Base-by-base conservation (phyloP, 2,329 filamentous ascomycete species). In the Xylaria digitata region DNA sequence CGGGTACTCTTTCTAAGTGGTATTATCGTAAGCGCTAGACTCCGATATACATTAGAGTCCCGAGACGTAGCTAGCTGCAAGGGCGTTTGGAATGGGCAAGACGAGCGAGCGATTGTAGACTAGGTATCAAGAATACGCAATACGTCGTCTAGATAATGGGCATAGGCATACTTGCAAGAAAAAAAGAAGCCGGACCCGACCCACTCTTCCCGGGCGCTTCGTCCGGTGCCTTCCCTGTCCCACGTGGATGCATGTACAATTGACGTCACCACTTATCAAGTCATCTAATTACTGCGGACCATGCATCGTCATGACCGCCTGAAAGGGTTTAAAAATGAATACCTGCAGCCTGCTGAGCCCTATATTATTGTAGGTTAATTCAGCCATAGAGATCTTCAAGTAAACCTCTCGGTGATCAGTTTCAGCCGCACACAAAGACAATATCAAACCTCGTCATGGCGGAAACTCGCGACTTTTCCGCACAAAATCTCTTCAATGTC, bases 401-500 rank as follows among this genome's bases (percentile, higher is more conserved):
- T 6, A 9, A 45, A 54, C 19, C 17, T 56, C n/a, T 6, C 4
- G 13, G 26, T 34, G 26, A 40, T 30, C 15, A 5, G n/a, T 53
- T 40, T 58, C 9, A 43, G 23, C 9, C 3, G 26, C 9, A 55
- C 15, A 30, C n/a, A 55, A 3, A 23, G 19, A 54, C 48, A 60
- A 48, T n/a, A 37, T 43, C 50, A 62, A 48, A n/a, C 13, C 13
- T 37, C 46, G 67, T 23, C 17, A 80, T 79, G 76, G 75, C 78
- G 19, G 76, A 77, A 50, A 80, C 79, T 8, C 64, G 75, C 32
- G 73, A 78, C 3, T 79, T 81, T 63, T 73, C 76, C 21, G 75
- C 73, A 6, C 57, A 67, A 2, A 75, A 67, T 1, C 75, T 81
- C 52, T 81, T 80, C 66, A 74, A 72, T 3, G 76, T 78, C 26